Evolutionary conservation across 2,329 filamentous ascomycete species (phyloP), one percentile per base, ranked within the genome.

Genomic region (Penicillium sp.): DNA sequence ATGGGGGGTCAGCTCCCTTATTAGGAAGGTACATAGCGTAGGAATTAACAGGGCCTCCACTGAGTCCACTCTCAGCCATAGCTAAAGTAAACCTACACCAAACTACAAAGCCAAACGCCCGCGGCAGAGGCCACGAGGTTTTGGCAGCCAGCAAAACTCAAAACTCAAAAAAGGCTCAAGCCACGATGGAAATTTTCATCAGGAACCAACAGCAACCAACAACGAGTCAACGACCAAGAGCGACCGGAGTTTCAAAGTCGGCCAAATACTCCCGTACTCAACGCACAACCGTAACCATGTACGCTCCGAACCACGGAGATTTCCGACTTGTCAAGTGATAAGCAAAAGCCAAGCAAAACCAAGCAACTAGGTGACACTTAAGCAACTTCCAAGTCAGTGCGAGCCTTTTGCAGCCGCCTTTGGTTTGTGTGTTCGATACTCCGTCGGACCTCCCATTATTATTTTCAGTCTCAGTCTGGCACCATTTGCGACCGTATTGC

Each of bases 361-460:
- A 37, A 37, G 35, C 15, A 19, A 24, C 30, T 33, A 53, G 53
- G 56, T 56, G 30, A 24, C 33, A 13, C 22, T 35, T 47, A 62
- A 62, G 60, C 56, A 30, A 37, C 51, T 54, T 55, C 53, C 38
- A 55, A 55, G 53, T 28, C 53, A 4, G 37, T 30, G 9, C 38
- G 33, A 55, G 38, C 38, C 53, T 30, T 56, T 62, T 35, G 30
- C 37, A 47, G 56, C 19, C 33, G 42, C 26, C 19, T 6, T n/a
- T 22, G 37, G 60, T 56, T 45, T 47, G 60, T 56, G 56, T 62
- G 40, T 30, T 47, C 55, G 55, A 54, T 45, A 5, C 35, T 51
- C 56, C 53, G 56, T 45, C 56, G 56, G 53, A 33, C 33, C 28
- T 57, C 53, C 49, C n/a, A 35, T 4, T 28, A 6, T 28, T 28